Percentiles rank a stretch among this genome's conserved stretches.
Evolutionary conservation across 768 basidiomycete genomes (phyloP).

Genomic region (Russula sp.): DNA sequence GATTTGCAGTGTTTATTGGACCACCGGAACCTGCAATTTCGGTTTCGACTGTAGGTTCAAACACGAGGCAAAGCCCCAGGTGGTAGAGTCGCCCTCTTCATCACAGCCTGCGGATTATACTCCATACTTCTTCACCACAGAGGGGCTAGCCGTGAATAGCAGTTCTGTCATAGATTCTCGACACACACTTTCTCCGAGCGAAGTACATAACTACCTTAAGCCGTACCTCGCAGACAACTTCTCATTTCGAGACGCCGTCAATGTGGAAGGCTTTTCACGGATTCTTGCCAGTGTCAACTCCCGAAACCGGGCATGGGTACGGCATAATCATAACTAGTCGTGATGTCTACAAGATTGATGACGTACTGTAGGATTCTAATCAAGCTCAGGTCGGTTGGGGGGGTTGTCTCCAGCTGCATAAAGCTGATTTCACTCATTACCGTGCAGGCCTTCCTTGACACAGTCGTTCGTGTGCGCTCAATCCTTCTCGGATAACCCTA

Average conservation of each 20-base stretch:
- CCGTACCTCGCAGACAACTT: slow-evolving; percentile 25
- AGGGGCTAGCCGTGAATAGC: slow-evolving; percentile 21
- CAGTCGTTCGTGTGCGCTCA: slow-evolving; percentile 22
- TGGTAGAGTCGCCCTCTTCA: neutral
- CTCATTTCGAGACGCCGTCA: slow-evolving; percentile 22
- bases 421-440: neutral
- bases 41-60: slow-evolving; percentile 27
- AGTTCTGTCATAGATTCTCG: slow-evolving; percentile 7
- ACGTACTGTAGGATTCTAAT: slow-evolving; percentile 21
- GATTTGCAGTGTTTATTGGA: slow-evolving; percentile 28
- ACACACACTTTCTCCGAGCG: slow-evolving; percentile 19
- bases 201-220: slow-evolving; percentile 28
- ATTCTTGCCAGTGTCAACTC: slow-evolving; percentile 25
- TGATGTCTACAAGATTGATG: neutral
- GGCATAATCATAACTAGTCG: neutral
- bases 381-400: slow-evolving; percentile 26
- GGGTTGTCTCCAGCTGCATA: neutral
- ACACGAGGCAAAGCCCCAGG: slow-evolving; percentile 23
- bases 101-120: neutral
- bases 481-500: neutral
- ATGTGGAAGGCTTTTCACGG: slow-evolving; percentile 27
- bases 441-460: slow-evolving; percentile 26
- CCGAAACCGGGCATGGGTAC: slow-evolving; percentile 26
- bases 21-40: slow-evolving; percentile 26
- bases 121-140: slow-evolving; percentile 23